Conservation (phyloP, 2,329 filamentous ascomycete species). For the Clarireedia sp. region DNA sequence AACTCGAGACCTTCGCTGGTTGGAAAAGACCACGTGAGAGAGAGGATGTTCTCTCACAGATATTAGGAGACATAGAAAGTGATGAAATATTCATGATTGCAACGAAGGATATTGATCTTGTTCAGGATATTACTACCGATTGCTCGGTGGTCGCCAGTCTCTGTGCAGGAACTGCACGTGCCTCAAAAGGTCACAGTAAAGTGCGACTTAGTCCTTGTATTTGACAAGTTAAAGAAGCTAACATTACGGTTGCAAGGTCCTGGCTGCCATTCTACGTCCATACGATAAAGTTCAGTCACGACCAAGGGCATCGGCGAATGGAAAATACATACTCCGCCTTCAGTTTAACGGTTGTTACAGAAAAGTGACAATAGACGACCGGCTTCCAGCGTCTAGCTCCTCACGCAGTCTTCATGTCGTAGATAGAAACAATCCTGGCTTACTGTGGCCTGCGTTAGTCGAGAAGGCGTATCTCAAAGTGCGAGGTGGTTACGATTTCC, state of each 20-base stretch:
- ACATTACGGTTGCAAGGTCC: constrained; percentile 41
- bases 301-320: constrained; percentile 63
- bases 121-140: constrained; percentile 92
- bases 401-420: constrained; percentile 76
- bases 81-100: constrained; percentile 47
- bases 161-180: constrained; percentile 68
- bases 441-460: constrained; percentile 85
- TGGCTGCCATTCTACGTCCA: constrained; percentile 68
- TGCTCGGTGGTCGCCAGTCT: constrained; percentile 96
- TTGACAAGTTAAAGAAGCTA: constrained; percentile 1
- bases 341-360: constrained; percentile 94
- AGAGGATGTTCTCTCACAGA: constrained; percentile 29
- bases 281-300: constrained; percentile 50
- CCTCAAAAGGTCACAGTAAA: constrained; percentile 59
- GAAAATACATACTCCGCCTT: constrained; percentile 86
- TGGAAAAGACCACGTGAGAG: constrained; percentile 76
- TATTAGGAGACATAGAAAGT: constrained; percentile 11
- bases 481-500: constrained; percentile 92
- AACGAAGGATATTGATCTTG: constrained; percentile 62
- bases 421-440: constrained; percentile 70
- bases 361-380: constrained; percentile 81
- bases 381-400: constrained; percentile 69
- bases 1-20: constrained; percentile 67
- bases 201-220: constrained; percentile 36
- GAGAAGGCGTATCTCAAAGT: constrained; percentile 97